Evolutionary conservation across 148 eudicot species (phyloP).

Genomic region (Euryodendron excelsum): DNA sequence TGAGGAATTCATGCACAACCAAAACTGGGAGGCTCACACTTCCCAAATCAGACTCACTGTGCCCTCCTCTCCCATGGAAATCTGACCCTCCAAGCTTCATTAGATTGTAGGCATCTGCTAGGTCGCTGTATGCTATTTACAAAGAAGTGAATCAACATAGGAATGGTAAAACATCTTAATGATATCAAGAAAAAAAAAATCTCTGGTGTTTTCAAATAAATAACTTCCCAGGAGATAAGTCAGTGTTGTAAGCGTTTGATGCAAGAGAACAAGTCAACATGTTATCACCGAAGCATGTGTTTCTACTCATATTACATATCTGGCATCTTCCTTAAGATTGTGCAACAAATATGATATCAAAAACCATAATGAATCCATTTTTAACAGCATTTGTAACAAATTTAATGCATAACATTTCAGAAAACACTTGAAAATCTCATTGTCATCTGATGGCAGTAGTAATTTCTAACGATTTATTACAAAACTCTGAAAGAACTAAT

Average conservation of each 20-base stretch:
- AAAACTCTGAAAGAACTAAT: neutral
- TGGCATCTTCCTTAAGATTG: slow-evolving; percentile 4
- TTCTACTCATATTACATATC: neutral
- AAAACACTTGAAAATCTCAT: neutral
- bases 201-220: neutral
- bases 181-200: neutral
- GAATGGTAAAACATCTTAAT: neutral
- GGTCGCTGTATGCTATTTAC: slow-evolving; percentile 65
- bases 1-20: slow-evolving; percentile 68
- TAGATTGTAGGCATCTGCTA: slow-evolving; percentile 77
- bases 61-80: slow-evolving; percentile 84
- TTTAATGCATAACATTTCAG: neutral
- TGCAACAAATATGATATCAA: neutral
- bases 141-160: slow-evolving; percentile 13
- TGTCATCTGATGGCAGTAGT: neutral
- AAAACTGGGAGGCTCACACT: slow-evolving; percentile 71
- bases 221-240: neutral
- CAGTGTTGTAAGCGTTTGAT: neutral
- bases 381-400: neutral
- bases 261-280: neutral
- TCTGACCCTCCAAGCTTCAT: slow-evolving; percentile 96
- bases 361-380: neutral
- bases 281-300: neutral
- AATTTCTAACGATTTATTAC: neutral
- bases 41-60: slow-evolving; percentile 73